A percentile compares a stretch with the other conserved stretches of the same genome.
Evolutionary conservation across 2,329 filamentous ascomycete genomes (phyloP).

Genomic region (Macrophomina tecta): DNA sequence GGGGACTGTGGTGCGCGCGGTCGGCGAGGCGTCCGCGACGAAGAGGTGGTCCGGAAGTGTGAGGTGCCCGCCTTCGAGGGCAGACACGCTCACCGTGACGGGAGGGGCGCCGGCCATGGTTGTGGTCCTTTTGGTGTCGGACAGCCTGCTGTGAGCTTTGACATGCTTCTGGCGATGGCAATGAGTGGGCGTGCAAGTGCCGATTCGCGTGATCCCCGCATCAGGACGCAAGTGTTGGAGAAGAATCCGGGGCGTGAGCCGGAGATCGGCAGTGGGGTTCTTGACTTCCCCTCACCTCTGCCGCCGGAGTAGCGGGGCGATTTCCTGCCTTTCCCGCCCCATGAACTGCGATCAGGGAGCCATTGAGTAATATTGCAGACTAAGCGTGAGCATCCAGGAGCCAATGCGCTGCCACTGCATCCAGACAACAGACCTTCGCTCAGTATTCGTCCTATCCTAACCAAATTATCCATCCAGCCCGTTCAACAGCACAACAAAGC

Average conservation of each 20-base stretch:
- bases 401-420: no score
- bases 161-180: not conserved
- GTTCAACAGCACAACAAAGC: not conserved
- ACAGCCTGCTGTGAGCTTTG: not conserved
- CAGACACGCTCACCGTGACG: slow-evolving; percentile 36
- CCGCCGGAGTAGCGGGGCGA: no score
- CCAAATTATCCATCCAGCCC: not conserved
- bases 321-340: not conserved
- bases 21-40: slow-evolving; percentile 51
- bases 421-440: not conserved
- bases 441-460: no score
- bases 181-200: not conserved
- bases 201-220: not conserved
- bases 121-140: no score
- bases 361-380: no score
- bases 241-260: not conserved
- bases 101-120: not conserved
- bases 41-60: slow-evolving; percentile 57
- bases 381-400: no score
- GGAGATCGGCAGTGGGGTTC: slow-evolving; percentile 15
- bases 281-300: not conserved
- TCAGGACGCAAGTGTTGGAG: not conserved
- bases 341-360: no score
- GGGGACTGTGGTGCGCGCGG: slow-evolving; percentile 57
- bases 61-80: slow-evolving; percentile 44